Evolutionary conservation across 306 rosid species (phyloP).

Genomic region (Canavalia ensiformis): DNA sequence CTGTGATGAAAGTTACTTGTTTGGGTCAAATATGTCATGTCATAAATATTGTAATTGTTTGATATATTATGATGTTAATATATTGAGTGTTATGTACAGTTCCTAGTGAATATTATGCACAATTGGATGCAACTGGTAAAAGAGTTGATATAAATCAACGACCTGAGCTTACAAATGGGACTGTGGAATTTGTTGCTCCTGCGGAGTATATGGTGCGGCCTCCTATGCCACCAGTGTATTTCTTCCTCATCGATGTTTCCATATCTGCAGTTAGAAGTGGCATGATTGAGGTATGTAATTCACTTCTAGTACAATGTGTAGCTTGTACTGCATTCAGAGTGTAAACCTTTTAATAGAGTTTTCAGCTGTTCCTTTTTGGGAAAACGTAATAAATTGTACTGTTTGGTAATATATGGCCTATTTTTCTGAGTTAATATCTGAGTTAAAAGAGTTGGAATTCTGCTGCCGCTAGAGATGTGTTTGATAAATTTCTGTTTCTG

Average conservation of each 20-base stretch:
- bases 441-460: slow-evolving; percentile 3
- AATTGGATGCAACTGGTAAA: slow-evolving; percentile 91
- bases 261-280: slow-evolving; percentile 98
- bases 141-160: slow-evolving; percentile 93
- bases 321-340: slow-evolving; percentile 22
- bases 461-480: slow-evolving; percentile 8
- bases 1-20: slow-evolving; percentile 29
- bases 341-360: background rate
- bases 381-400: background rate
- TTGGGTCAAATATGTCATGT: slow-evolving; percentile 25
- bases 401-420: slow-evolving; percentile 17
- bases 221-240: slow-evolving; percentile 98
- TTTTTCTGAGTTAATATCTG: slow-evolving; percentile 29
- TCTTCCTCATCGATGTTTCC: slow-evolving; percentile 96
- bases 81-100: slow-evolving; percentile 61
- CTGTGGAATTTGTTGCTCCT: slow-evolving; percentile 99
- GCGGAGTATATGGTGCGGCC: slow-evolving; percentile 99
- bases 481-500: slow-evolving; percentile 35
- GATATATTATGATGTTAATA: slow-evolving; percentile 34
- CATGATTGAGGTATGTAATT: slow-evolving; percentile 86
- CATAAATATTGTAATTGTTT: slow-evolving; percentile 31
- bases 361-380: background rate
- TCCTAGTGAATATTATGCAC: slow-evolving; percentile 92
- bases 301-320: background rate
- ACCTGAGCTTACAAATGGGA: slow-evolving; percentile 88